Base-by-base conservation (phyloP, 352 stramenopile genomes). In the Globisporangium cystogenes region DNA sequence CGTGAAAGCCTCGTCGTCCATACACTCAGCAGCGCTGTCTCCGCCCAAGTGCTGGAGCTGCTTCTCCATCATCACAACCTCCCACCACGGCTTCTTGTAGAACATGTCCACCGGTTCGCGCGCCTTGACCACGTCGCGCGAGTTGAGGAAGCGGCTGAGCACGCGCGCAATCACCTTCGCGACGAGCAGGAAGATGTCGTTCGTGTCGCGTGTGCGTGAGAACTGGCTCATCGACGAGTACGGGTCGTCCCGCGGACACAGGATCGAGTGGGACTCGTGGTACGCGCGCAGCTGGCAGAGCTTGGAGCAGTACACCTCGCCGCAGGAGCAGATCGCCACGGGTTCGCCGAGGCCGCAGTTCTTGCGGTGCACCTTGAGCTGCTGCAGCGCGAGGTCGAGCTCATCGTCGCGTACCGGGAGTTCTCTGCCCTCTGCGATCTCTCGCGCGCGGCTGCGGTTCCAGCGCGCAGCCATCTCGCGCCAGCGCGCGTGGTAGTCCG, bases 101-200 rank as follows among this genome's bases (percentile, higher is more conserved):
- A 96, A 97, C 72, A 92, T 90, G 21, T 87, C 70, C 46, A 94
- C 94, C 7, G 86, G 78, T 29, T 78, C 73, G 21, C 79, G 69
- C 0, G 79, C 72, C 48, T 85, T 82, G 26, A 74, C 52, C 10
- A 87, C 61, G 53, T 87, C 72, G 11, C 64, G 67, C 53, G 67
- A 76, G 31, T 71, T 67, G 2, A 92, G 39, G 58, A 73, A 91
- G 3, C 74, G 63, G 31, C 72, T 77, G 0, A 94, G 24, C 2
- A 93, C 60, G 8, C 75, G 73, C 18, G 85, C 81, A 15, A 97
- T 74, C 0, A 97, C 84, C 51, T 96, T 91, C 24, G 79, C 87
- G 20, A 78, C 85, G 0, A 97, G 64, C 14, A 97, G 50, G 56
- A 97, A 96, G 41, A 97, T 96, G 52, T 97, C 90, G 64, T 97